Conservation (phyloP, 73 alveolate species). For the Effrenium voratum region DNA sequence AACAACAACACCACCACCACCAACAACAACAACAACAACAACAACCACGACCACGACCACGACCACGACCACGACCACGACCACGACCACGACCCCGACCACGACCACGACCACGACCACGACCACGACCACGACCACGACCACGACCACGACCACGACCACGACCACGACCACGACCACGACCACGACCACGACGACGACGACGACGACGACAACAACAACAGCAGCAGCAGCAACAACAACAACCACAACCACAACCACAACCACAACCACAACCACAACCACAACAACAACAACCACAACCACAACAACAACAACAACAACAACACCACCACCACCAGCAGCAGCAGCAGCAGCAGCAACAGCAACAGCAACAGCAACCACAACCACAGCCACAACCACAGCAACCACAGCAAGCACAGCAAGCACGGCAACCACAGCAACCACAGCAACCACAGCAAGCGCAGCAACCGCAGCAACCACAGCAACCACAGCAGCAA, state of each 20-base stretch:
- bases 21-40: too few relatives aligned
- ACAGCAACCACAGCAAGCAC: background rate
- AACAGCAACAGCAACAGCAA: too few relatives aligned
- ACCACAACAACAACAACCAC: too few relatives aligned
- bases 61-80: background rate
- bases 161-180: background rate
- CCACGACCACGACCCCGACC: background rate
- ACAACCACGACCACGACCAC: background rate
- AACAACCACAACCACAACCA: too few relatives aligned
- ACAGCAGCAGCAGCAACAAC: too few relatives aligned
- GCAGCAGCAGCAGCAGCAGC: too few relatives aligned
- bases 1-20: background rate
- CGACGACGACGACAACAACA: background rate
- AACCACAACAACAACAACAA: too few relatives aligned
- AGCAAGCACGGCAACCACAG: background rate
- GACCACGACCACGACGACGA: background rate
- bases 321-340: too few relatives aligned
- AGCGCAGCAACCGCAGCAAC: too few relatives aligned
- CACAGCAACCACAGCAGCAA: too few relatives aligned
- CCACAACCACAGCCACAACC: background rate
- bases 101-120: background rate
- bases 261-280: too few relatives aligned
- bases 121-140: background rate
- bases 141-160: background rate
- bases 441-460: background rate